Conservation (phyloP, 2,329 filamentous ascomycete species). For the Colletotrichum acutatum region DNA sequence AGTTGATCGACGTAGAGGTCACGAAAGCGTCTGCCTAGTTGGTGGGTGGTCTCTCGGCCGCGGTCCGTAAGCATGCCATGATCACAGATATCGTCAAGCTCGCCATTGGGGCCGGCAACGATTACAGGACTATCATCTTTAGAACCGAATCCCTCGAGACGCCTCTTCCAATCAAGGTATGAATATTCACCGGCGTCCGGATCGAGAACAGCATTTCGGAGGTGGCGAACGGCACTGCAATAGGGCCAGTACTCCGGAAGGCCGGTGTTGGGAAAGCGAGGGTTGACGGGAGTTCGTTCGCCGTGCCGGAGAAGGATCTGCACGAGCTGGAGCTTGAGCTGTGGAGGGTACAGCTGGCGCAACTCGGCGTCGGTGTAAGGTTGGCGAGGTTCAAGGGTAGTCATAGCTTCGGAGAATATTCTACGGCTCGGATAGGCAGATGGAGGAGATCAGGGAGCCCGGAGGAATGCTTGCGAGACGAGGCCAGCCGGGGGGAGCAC, state of each 20-base stretch:
- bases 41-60: slow-evolving; percentile 77
- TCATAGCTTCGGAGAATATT: slow-evolving; percentile 66
- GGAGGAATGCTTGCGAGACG: slow-evolving; percentile 28
- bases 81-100: slow-evolving; percentile 85
- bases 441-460: slow-evolving; percentile 3
- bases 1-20: slow-evolving; percentile 81
- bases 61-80: slow-evolving; percentile 80
- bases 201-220: slow-evolving; percentile 66
- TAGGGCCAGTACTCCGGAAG: slow-evolving; percentile 86
- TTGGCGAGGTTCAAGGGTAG: slow-evolving; percentile 77
- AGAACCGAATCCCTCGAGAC: slow-evolving; percentile 83
- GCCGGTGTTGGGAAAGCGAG: slow-evolving; percentile 86
- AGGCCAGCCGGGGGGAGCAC: not conserved
- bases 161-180: slow-evolving; percentile 71
- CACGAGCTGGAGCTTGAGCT: slow-evolving; percentile 86
- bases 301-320: slow-evolving; percentile 87
- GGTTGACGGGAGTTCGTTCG: slow-evolving; percentile 84
- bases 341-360: slow-evolving; percentile 80
- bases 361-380: slow-evolving; percentile 88
- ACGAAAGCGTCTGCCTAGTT: slow-evolving; percentile 75
- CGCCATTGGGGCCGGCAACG: slow-evolving; percentile 73
- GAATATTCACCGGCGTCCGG: slow-evolving; percentile 52
- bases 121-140: slow-evolving; percentile 74
- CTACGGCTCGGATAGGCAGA: not conserved
- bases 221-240: slow-evolving; percentile 79